phyloP scores from a whole-genome alignment of 768 basidiomycete genomes.

The Obba rivulosa region DNA sequence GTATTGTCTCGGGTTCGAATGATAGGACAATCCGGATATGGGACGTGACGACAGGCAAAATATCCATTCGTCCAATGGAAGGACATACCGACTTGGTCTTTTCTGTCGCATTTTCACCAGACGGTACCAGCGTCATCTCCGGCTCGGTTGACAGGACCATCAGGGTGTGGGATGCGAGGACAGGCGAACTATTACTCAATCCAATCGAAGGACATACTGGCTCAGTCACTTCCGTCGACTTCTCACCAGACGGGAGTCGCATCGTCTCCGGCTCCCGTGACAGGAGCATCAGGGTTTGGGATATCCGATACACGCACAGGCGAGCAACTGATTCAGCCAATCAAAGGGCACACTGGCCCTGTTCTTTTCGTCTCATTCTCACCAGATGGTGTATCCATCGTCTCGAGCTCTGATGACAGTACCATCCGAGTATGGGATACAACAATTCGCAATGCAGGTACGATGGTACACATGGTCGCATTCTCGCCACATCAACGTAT shows the following conservation, averaged over 20 bases:
- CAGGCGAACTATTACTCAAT: neutral
- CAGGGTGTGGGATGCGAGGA: slow-evolving; percentile 12
- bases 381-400: slow-evolving; percentile 38
- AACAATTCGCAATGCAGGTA: no score
- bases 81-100: slow-evolving; percentile 15
- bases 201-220: slow-evolving; percentile 5
- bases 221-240: slow-evolving; percentile 15
- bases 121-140: no score
- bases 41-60: neutral
- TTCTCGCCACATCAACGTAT: neutral
- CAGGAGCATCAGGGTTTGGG: slow-evolving; percentile 19
- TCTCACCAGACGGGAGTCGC: slow-evolving; percentile 13
- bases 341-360: slow-evolving; percentile 13
- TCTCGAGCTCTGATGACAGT: slow-evolving; percentile 79
- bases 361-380: slow-evolving; percentile 36
- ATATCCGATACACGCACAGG: slow-evolving; percentile 43
- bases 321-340: slow-evolving; percentile 12
- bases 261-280: slow-evolving; percentile 23
- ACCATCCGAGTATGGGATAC: slow-evolving; percentile 50
- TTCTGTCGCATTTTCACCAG: no score
- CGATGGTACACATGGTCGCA: no score
- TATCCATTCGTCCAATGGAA: slow-evolving; percentile 1
- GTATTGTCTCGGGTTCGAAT: slow-evolving; percentile 4
- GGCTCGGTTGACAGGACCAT: no score
- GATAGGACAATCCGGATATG: slow-evolving; percentile 9